Conservation (phyloP, 108 stramenopile genomes). For the Conticribra guillardii region DNA sequence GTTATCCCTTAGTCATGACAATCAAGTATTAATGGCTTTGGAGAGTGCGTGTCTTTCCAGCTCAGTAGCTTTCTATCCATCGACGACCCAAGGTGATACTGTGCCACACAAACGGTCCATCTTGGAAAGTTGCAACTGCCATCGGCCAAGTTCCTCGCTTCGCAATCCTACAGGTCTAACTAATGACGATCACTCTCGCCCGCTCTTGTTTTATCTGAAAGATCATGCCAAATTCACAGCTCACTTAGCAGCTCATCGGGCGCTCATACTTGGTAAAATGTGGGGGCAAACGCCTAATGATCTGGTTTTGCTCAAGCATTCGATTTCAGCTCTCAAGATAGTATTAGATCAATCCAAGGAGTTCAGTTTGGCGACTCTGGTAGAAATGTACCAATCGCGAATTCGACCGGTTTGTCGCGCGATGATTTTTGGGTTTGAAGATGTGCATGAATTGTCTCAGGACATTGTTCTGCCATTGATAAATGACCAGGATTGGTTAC, state of each 20-base stretch:
- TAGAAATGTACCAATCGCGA: constrained; percentile 74
- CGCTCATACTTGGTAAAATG: constrained; percentile 60
- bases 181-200: constrained; percentile 31
- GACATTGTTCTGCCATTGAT: constrained; percentile 62
- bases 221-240: constrained; percentile 38
- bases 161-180: constrained; percentile 38
- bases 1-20: constrained; percentile 70
- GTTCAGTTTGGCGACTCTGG: constrained; percentile 36
- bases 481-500: constrained; percentile 59
- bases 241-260: constrained; percentile 71
- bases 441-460: constrained; percentile 66
- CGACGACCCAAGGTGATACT: constrained; percentile 58
- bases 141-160: constrained; percentile 16
- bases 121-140: constrained; percentile 37
- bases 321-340: constrained; percentile 55
- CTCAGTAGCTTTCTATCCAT: constrained; percentile 68
- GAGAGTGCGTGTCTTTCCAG: constrained; percentile 73
- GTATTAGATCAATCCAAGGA: constrained; percentile 43
- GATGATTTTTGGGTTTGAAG: constrained; percentile 75
- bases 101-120: constrained; percentile 21
- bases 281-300: constrained; percentile 65
- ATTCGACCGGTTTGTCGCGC: constrained; percentile 73
- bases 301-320: constrained; percentile 47
- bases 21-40: constrained; percentile 57
- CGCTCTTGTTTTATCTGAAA: constrained; percentile 45